Base-by-base conservation (phyloP, 441 rosid species). In the Rhodomyrtus psidioides region DNA sequence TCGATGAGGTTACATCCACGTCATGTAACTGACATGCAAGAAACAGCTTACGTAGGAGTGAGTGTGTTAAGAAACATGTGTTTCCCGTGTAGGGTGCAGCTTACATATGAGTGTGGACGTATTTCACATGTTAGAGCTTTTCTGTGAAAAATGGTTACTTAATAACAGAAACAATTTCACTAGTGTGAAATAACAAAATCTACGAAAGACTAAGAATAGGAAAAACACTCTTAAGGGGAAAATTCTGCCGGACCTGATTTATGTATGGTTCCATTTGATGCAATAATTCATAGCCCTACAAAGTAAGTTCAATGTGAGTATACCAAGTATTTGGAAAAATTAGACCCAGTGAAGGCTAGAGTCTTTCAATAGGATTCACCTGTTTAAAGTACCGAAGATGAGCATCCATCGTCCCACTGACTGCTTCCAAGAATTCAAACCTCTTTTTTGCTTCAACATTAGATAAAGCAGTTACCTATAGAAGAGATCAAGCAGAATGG, bases 251-350 rank as follows among this genome's bases (percentile, higher is more conserved):
- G 70, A 96, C 99, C 99, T 98, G 99, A 91, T 93, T 94, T 84
- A 98, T 98, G 86, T 95, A 98, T 55, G 99, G 99, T 91, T 98
- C 99, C 99, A 98, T 98, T 91, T 96, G 99, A 93, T 96, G 99
- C 91, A 98, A 89, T 86, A 98, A 94, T 87, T 96, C 99, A 79
- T 96, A 96, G 42, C 99, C 99, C 99, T 96, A 85, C 85, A 89
- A 84, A 42, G 87, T 90, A 90, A 65, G 74, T 28, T 86, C 75
- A 53, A 76, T 85, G 59, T 89, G 85, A 59, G 87, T 54, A 90
- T 30, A 86, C 85, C 65, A 27, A 24, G 27, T 24, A 58, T 51
- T 82, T 53, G 59, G n/a, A 76, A 55, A 55, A 62, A 75, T 49
- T 75, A 82, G 70, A 84, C 24, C 24, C 23, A 81, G 30, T 88